phyloP scores from a whole-genome alignment of 1,284 basidiomycete genomes.

The Ustilago tritici region DNA sequence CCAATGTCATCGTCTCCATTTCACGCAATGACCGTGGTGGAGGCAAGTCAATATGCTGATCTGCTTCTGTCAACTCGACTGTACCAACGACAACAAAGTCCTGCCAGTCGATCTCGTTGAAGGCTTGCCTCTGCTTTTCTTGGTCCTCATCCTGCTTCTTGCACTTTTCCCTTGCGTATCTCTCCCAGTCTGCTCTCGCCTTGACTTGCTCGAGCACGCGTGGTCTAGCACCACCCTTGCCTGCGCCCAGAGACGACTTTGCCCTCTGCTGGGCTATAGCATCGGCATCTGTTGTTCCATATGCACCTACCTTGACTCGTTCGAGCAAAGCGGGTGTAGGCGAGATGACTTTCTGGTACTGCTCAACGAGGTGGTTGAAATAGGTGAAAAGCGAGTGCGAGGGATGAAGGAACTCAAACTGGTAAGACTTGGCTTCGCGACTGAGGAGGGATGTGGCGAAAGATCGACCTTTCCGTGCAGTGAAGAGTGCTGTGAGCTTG shows the following conservation, averaged over 20 bases:
- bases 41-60: conserved; percentile 84
- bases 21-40: conserved; percentile 94
- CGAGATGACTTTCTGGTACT: conserved; percentile 90
- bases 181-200: conserved; percentile 89
- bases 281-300: conserved; percentile 33
- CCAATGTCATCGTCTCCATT: conserved; percentile 93
- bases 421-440: conserved; percentile 93
- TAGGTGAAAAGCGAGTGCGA: conserved; percentile 94
- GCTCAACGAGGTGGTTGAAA: conserved; percentile 96
- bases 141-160: conserved; percentile 88
- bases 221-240: conserved; percentile 73
- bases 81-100: conserved; percentile 99
- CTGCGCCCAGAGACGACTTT: conserved; percentile 28
- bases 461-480: conserved; percentile 86
- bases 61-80: conserved; percentile 94
- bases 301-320: conserved; percentile 73
- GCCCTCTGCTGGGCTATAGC: conserved; percentile 22
- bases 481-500: conserved; percentile 89
- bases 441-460: conserved; percentile 87
- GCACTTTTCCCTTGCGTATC: conserved; percentile 82
- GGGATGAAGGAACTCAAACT: conserved; percentile 96
- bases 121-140: conserved; percentile 72
- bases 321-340: conserved; percentile 82
- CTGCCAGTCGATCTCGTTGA: conserved; percentile 99
- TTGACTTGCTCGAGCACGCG: conserved; percentile 80